Evolutionary conservation across 257 asterid species (phyloP), one percentile per base, ranked within the genome.

Genomic region (Penstemon eatonii): DNA sequence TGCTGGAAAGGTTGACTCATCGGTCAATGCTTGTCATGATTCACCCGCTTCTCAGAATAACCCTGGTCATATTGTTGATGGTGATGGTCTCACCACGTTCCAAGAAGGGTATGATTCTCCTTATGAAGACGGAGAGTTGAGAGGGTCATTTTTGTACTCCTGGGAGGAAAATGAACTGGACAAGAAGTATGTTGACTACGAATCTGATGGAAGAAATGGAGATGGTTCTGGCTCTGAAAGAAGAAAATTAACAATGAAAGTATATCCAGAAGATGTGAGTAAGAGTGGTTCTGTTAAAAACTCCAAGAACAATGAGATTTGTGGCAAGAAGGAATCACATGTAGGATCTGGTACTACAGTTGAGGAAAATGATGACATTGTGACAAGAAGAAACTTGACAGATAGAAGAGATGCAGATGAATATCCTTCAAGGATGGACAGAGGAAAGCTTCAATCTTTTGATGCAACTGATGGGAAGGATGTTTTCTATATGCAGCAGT

Each of bases 71-170:
- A 51, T 63, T 58, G 70, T 64, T 67, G 77, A 64, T 71, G 79
- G 66, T 47, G 78, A 76, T 68, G 72, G 66, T 13, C 19, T 41
- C 60, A 71, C 82, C 51, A 74, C 68, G 42, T 65, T 63, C 49
- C 81, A 75, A 68, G 88, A 64, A 79, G 92, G 85, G 63, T 83
- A 85, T 75, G 97, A 88, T 77, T 93, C 99, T 71, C 89, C 99
- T 4, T 88, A 77, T 18, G 99, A 87, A 83, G 99, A 93, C 77
- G 92, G 97, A 49, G 99, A 93, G 75, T 79, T 93, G 73, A 85
- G 89, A 79, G 90, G 83, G 63, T 80, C 94, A 5, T 78, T 66
- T 73, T 57, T 79, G 63, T 82, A 73, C 72, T 70, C 81, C 1
- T 86, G 83, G 91, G 97, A 86, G 75, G 93, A 77, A 51, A 80